Evolutionary conservation across 192 early-diverging fungal species (phyloP).

Genomic region (Chytriomyces sp.): DNA sequence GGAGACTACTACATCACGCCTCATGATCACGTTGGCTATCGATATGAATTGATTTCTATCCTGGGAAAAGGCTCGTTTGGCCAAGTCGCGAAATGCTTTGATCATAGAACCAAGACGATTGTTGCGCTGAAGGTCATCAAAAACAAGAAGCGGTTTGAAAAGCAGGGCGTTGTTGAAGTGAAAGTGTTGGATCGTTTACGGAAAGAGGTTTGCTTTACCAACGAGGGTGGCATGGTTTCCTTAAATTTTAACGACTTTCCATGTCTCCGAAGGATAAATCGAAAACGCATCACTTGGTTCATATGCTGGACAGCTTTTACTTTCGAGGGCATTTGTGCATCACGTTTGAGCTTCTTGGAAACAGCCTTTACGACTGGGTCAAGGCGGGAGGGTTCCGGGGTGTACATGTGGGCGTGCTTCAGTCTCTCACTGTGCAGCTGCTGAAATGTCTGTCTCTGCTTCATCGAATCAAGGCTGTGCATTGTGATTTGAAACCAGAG

Average conservation of each 20-base stretch:
- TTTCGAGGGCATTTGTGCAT: constrained; percentile 97
- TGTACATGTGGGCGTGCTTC: constrained; percentile 74
- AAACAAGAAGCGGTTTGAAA: constrained; percentile 96
- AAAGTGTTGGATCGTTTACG: constrained; percentile 86
- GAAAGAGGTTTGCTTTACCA: constrained; percentile 63
- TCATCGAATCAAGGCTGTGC: constrained; percentile 76
- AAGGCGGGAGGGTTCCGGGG: constrained; percentile 91
- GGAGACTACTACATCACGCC: constrained; percentile 86
- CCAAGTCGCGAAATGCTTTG: constrained; percentile 89
- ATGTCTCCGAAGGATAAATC: constrained; percentile 71
- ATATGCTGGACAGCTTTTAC: constrained; percentile 88
- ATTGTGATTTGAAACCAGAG: constrained; percentile 97
- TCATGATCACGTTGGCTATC: constrained; percentile 87
- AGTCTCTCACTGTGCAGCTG: constrained; percentile 79
- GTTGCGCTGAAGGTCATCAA: constrained; percentile 95
- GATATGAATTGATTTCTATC: constrained; percentile 87
- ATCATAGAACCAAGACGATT: constrained; percentile 84
- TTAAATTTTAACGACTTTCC: not conserved
- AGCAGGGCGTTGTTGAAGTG: constrained; percentile 91
- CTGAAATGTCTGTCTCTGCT: constrained; percentile 81
- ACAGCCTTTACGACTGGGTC: constrained; percentile 96
- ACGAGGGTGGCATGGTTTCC: not conserved
- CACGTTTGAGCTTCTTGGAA: constrained; percentile 87
- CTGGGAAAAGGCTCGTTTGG: constrained; percentile 95
- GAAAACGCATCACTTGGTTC: constrained; percentile 78